Evolutionary conservation across 306 rosid species (phyloP).

Genomic region (Ceratonia siliqua): DNA sequence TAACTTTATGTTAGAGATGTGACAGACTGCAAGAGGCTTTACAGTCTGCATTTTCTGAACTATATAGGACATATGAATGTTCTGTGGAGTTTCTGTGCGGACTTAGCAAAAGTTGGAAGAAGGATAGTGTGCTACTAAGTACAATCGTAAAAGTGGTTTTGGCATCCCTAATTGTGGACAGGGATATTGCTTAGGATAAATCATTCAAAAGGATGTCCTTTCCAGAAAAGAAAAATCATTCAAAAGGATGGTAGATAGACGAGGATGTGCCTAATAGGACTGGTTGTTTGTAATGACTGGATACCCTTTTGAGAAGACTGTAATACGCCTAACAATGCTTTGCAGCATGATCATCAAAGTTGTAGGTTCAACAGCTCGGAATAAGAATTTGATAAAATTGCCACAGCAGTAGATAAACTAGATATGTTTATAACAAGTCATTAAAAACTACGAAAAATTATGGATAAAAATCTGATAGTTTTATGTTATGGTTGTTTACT

Average conservation of each 20-base stretch:
- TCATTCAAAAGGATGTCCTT: neutral
- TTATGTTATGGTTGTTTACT: neutral
- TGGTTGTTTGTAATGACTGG: slow-evolving; percentile 4
- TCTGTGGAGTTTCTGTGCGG: neutral
- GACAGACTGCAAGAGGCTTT: neutral
- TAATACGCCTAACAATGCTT: neutral
- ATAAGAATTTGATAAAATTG: neutral
- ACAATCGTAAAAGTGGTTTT: neutral
- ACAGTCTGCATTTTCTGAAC: neutral
- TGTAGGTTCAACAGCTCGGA: neutral
- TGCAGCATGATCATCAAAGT: neutral
- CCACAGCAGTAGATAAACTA: neutral
- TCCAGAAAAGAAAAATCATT: neutral
- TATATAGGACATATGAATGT: neutral
- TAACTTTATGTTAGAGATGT: neutral
- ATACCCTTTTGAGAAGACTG: neutral
- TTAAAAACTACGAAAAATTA: neutral
- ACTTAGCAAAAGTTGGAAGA: neutral
- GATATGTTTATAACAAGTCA: neutral
- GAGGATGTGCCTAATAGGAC: neutral
- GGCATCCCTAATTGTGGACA: neutral
- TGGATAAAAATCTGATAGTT: neutral
- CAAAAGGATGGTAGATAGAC: neutral
- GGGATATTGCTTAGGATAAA: neutral
- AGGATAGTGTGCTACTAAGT: neutral